Conservation (phyloP, 768 basidiomycete species). For the Collybia nuda region DNA sequence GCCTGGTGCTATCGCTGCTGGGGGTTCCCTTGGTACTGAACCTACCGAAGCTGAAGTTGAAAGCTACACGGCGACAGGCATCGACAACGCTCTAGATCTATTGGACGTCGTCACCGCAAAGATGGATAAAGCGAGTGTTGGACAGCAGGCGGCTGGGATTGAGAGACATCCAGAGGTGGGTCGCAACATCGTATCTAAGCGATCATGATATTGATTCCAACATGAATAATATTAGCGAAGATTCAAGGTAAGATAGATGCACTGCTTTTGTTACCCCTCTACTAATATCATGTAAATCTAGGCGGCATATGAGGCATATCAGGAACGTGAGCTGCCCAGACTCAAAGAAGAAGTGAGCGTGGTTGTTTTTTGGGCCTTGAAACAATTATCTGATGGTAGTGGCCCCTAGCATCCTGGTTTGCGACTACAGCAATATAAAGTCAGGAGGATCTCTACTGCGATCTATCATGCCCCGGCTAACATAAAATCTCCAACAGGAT, state of each 20-base stretch:
- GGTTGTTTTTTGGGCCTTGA: conserved; percentile 2
- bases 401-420: conserved; percentile 76
- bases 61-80: conserved; percentile 80
- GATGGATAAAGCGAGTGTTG: conserved; percentile 90
- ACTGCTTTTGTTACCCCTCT: neutral
- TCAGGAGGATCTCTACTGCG: conserved; percentile 16
- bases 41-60: conserved; percentile 44
- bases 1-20: conserved; percentile 84
- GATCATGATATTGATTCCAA: conserved; percentile 6
- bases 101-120: conserved; percentile 88
- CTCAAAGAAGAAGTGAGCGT: conserved; percentile 64
- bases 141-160: conserved; percentile 81
- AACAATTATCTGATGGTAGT: conserved; percentile 8
- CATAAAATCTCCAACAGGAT: conserved; percentile 47
- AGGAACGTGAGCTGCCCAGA: conserved; percentile 84
- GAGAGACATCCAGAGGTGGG: conserved; percentile 91
- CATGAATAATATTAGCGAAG: conserved; percentile 56
- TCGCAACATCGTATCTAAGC: conserved; percentile 7
- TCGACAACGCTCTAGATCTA: conserved; percentile 89
- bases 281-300: conserved; percentile 22
- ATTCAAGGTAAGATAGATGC: conserved; percentile 63
- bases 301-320: conserved; percentile 90
- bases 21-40: conserved; percentile 41
- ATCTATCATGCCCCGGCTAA: conserved; percentile 2
- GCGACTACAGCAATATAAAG: conserved; percentile 88